Conservation (phyloP, 2,329 filamentous ascomycete species). For the Verticillium tricorpus region DNA sequence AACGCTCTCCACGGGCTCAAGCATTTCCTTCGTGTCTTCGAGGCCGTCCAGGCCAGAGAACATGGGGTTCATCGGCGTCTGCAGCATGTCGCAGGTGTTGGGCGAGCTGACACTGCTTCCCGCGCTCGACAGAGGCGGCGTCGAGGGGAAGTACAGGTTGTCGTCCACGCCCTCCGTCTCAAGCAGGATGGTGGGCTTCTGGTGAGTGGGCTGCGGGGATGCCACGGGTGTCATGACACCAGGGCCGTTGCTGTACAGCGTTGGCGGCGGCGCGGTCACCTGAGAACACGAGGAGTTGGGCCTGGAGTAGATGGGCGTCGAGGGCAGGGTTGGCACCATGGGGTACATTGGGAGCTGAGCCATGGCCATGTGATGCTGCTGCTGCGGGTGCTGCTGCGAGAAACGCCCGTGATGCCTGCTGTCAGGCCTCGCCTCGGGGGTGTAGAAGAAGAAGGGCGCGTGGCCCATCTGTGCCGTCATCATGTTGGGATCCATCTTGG, state of each 20-base stretch:
- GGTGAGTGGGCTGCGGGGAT: slow-evolving; percentile 63
- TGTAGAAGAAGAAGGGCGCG: slow-evolving; percentile 84
- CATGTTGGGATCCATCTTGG: slow-evolving; percentile 61
- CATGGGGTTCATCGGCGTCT: slow-evolving; percentile 77
- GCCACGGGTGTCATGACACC: slow-evolving; percentile 68
- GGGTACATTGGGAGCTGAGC: slow-evolving; percentile 50
- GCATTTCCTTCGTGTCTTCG: slow-evolving; percentile 61
- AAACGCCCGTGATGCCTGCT: slow-evolving; percentile 73
- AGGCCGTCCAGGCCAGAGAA: slow-evolving; percentile 69
- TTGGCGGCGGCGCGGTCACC: slow-evolving; percentile 38
- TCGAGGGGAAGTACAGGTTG: slow-evolving; percentile 74
- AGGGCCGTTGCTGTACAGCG: slow-evolving; percentile 54
- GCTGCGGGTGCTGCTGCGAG: slow-evolving; percentile 54
- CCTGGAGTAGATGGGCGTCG: slow-evolving; percentile 60
- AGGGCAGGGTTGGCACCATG: slow-evolving; percentile 53
- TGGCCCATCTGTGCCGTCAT: slow-evolving; percentile 60
- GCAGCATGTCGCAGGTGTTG: slow-evolving; percentile 68
- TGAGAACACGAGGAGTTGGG: slow-evolving; percentile 64
- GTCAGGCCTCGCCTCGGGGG: slow-evolving; percentile 68
- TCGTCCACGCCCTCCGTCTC: slow-evolving; percentile 68
- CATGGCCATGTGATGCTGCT: slow-evolving; percentile 23
- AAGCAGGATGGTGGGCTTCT: slow-evolving; percentile 74
- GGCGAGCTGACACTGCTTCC: slow-evolving; percentile 86
- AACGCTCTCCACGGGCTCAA: slow-evolving; percentile 69
- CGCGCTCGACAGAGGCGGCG: slow-evolving; percentile 79